Percentiles rank a stretch among this genome's conserved stretches.
Conservation (phyloP, 78 protist species). For the Dictyostelium capitatum region DNA sequence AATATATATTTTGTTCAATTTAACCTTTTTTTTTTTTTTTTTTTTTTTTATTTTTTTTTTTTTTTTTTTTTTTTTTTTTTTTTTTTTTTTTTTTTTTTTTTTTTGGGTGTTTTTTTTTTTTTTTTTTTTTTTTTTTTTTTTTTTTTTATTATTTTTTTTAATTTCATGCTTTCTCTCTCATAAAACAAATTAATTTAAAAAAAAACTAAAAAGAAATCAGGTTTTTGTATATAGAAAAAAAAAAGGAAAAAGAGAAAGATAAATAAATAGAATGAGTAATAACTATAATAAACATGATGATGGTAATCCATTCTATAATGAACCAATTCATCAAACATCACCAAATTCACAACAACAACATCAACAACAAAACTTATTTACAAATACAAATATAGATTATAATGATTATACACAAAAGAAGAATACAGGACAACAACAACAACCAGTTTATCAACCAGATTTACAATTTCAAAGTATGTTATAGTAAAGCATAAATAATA, state of each 20-base stretch:
- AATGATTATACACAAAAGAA: constrained; percentile 23
- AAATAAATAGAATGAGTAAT: constrained; percentile 5
- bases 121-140: too few species aligned
- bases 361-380: constrained; percentile 64
- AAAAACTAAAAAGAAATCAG: too few species aligned
- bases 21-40: too few species aligned
- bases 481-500: too few species aligned
- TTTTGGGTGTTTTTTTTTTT: too few species aligned
- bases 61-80: too few species aligned
- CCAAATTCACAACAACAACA: neutral
- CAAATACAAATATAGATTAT: constrained; percentile 74
- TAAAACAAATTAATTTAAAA: too few species aligned
- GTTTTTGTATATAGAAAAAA: neutral
- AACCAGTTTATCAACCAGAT: constrained; percentile 61
- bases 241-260: neutral
- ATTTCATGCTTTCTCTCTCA: neutral
- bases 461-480: constrained; percentile 60
- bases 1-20: too few species aligned
- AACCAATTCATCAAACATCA: constrained; percentile 18
- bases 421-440: neutral
- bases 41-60: too few species aligned
- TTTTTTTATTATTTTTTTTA: too few species aligned
- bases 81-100: too few species aligned
- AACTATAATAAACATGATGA: constrained; percentile 48
- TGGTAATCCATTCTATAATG: constrained; percentile 73